phyloP scores from a whole-genome alignment of 2,329 filamentous ascomycete genomes.

The Colletotrichum coccodes region DNA sequence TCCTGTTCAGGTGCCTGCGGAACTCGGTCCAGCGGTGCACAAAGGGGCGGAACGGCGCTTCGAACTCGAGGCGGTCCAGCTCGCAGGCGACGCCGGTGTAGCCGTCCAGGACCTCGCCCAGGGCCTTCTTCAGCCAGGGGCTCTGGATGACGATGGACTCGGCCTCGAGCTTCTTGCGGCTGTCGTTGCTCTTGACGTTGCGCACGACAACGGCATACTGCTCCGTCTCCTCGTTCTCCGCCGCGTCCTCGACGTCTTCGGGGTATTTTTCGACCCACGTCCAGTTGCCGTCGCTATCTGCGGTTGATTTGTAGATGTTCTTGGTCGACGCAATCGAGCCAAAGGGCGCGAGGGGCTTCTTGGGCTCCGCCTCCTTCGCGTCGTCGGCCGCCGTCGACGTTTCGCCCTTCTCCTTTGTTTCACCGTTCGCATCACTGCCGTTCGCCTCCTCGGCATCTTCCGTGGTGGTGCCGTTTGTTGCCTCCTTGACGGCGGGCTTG shows the following conservation, averaged over 20 bases:
- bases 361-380: constrained; percentile 34
- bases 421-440: not conserved
- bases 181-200: constrained; percentile 66
- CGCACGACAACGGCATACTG: constrained; percentile 70
- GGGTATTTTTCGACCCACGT: constrained; percentile 68
- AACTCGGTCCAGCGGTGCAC: constrained; percentile 72
- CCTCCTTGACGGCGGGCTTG: not conserved
- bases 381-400: constrained; percentile 35
- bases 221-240: constrained; percentile 69
- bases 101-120: constrained; percentile 63
- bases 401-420: constrained; percentile 13
- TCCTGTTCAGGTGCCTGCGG: constrained; percentile 49
- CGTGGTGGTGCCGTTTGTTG: not conserved
- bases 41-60: constrained; percentile 69
- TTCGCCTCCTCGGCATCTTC: not conserved
- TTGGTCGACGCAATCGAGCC: constrained; percentile 52
- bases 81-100: constrained; percentile 70
- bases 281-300: constrained; percentile 59
- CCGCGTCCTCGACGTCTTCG: constrained; percentile 63
- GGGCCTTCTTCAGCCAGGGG: constrained; percentile 65
- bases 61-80: constrained; percentile 70
- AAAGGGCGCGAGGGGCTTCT: constrained; percentile 37
- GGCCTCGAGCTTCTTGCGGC: constrained; percentile 68
- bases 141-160: constrained; percentile 74
- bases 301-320: constrained; percentile 52